phyloP scores from a whole-genome alignment of 768 basidiomycete genomes.

The Leccinum truebloodii region DNA sequence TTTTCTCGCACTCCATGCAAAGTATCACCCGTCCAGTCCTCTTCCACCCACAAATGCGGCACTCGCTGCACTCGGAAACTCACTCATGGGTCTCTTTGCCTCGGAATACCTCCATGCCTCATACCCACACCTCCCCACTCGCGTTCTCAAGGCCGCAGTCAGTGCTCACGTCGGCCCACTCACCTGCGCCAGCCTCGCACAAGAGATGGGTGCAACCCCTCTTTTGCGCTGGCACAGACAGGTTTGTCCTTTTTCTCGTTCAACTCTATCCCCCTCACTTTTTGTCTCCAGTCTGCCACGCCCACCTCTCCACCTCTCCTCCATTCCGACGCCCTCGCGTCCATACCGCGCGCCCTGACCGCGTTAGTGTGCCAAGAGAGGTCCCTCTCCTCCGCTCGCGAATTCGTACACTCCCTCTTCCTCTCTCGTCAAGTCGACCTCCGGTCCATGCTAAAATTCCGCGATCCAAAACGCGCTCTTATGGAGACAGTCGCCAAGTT shows the following conservation, averaged over 20 bases:
- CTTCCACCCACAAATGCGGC: conserved; percentile 69
- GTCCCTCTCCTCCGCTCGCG: conserved; percentile 82
- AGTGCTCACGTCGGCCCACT: conserved; percentile 89
- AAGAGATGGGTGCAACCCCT: conserved; percentile 78
- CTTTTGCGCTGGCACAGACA: conserved; percentile 81
- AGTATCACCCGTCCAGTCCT: conserved; percentile 56
- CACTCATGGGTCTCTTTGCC: conserved; percentile 88
- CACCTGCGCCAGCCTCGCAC: conserved; percentile 81
- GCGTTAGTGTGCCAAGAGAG: conserved; percentile 87
- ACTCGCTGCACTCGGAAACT: conserved; percentile 77
- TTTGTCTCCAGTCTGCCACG: conserved; percentile 45
- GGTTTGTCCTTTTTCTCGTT: conserved; percentile 39
- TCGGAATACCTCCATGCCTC: conserved; percentile 76
- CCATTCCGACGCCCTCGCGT: conserved; percentile 86
- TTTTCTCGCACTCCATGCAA: conserved; percentile 53
- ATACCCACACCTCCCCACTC: conserved; percentile 90
- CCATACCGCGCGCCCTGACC: conserved; percentile 82
- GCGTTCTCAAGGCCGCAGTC: conserved; percentile 87
- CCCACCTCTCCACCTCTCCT: conserved; percentile 52
- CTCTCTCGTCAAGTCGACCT: conserved; percentile 84
- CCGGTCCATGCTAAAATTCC: conserved; percentile 74
- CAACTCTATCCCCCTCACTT: conserved; percentile 4
- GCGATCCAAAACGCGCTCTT: conserved; percentile 78
- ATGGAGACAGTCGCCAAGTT: conserved; percentile 72
- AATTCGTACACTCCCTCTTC: conserved; percentile 89